Percentiles rank a stretch among this genome's conserved stretches.
Evolutionary conservation across 352 stramenopile species (phyloP).

Genomic region (Phytophthora multivora): DNA sequence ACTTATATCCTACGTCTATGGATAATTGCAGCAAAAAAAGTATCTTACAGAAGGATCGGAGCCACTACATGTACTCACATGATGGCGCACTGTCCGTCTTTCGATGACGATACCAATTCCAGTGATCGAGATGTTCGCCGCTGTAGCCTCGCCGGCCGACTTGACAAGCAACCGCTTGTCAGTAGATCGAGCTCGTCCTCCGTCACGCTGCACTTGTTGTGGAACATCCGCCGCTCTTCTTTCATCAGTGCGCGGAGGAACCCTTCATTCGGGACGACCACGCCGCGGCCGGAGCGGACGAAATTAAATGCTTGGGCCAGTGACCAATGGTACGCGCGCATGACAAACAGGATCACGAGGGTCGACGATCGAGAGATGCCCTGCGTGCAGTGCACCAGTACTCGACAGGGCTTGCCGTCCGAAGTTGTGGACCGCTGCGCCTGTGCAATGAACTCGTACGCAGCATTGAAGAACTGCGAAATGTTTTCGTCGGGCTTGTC

Average conservation of each 20-base stretch:
- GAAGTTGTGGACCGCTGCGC: conserved; percentile 20
- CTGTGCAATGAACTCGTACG: conserved; percentile 52
- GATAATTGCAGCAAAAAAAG: neutral
- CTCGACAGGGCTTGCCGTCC: conserved; percentile 34
- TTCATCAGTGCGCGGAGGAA: conserved; percentile 53
- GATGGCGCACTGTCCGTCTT: conserved; percentile 27
- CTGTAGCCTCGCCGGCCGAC: conserved; percentile 26
- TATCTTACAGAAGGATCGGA: conserved; percentile 4
- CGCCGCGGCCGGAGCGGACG: conserved; percentile 42
- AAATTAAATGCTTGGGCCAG: conserved; percentile 72
- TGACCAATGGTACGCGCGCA: conserved; percentile 59
- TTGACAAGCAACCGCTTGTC: conserved; percentile 41
- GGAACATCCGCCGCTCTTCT: conserved; percentile 57
- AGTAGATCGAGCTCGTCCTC: conserved; percentile 62
- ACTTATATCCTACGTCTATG: conserved; percentile 14
- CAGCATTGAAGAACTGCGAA: conserved; percentile 44
- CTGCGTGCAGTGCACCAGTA: conserved; percentile 78
- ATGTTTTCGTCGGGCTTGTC: conserved; percentile 57
- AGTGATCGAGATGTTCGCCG: conserved; percentile 1
- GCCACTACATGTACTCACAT: conserved; percentile 21
- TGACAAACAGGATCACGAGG: conserved; percentile 74
- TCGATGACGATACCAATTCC: conserved; percentile 1
- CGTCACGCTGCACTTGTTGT: conserved; percentile 46
- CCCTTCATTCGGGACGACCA: conserved; percentile 69
- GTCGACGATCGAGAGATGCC: conserved; percentile 73